These are phyloP conservation scores for Adansonia digitata DNA, from an alignment of 345 rosid genomes.

Conservation along the genomic window DNA sequence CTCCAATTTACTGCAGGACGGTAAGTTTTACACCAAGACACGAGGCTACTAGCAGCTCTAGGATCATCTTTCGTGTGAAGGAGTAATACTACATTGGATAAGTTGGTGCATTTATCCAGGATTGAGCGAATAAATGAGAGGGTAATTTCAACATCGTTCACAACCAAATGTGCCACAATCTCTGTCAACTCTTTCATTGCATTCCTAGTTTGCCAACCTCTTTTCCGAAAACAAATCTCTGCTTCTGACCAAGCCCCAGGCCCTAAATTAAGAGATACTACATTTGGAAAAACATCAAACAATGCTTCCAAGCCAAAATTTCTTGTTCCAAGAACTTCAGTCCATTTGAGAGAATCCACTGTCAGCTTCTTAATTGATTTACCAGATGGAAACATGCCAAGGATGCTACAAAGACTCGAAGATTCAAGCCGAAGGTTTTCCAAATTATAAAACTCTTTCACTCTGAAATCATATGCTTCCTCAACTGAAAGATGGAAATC, in stretches of 20 bases:
- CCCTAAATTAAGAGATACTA: slow-evolving; percentile 40
- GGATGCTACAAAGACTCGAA: slow-evolving; percentile 31
- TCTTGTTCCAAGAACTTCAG: slow-evolving; percentile 9
- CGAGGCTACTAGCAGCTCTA: slow-evolving; percentile 20
- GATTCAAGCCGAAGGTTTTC: slow-evolving; percentile 44
- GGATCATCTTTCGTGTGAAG: slow-evolving; percentile 40
- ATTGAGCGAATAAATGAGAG: slow-evolving; percentile 35
- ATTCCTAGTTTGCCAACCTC: slow-evolving; percentile 24
- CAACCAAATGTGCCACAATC: slow-evolving; percentile 38
- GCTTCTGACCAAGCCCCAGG: slow-evolving; percentile 50
- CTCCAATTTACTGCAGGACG: slow-evolving; percentile 52
- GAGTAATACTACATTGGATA: slow-evolving; percentile 47
- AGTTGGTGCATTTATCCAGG: slow-evolving; percentile 36
- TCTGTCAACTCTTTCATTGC: slow-evolving; percentile 30
- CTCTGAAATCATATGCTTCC: slow-evolving; percentile 30
- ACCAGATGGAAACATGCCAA: slow-evolving; percentile 32
- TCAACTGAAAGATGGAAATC: slow-evolving; percentile 53
- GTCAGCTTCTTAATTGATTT: slow-evolving; percentile 40
- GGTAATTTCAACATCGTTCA: slow-evolving; percentile 30
- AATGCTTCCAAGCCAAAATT: slow-evolving; percentile 38
- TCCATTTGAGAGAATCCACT: slow-evolving; percentile 32
- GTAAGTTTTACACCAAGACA: slow-evolving; percentile 37
- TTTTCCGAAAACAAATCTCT: slow-evolving; percentile 27
- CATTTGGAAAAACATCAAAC: slow-evolving; percentile 44
- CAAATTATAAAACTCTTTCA: slow-evolving; percentile 34